Percentiles rank a stretch among this genome's conserved stretches.
Evolutionary conservation across 73 alveolate species (phyloP).

Genomic region (Tetrahymena thermophila): DNA sequence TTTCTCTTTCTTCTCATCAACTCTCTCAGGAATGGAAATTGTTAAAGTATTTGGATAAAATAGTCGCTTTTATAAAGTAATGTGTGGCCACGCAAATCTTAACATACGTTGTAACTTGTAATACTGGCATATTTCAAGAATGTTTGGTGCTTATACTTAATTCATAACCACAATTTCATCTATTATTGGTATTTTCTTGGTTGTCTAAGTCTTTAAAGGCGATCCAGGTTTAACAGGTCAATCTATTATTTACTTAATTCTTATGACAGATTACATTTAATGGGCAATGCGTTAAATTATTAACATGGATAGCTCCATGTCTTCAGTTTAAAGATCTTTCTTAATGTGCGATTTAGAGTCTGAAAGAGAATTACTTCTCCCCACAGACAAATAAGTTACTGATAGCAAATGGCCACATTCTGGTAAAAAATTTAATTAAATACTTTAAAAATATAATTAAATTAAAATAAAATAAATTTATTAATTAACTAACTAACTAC

Average conservation of each 20-base stretch:
- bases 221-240: background rate
- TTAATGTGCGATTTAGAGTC: background rate
- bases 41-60: background rate
- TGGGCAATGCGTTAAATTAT: background rate
- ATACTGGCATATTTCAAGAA: background rate
- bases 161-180: background rate
- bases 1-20: background rate
- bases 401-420: background rate
- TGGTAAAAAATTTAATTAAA: background rate
- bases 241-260: background rate
- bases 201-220: background rate
- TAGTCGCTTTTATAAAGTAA: background rate
- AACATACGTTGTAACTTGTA: background rate
- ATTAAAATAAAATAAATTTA: background rate
- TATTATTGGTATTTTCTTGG: background rate
- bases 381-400: background rate
- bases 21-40: background rate
- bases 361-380: background rate
- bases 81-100: background rate
- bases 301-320: background rate
- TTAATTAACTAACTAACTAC: background rate
- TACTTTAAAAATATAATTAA: background rate
- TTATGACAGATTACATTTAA: background rate
- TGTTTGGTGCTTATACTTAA: background rate
- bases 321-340: background rate